Base-by-base conservation (phyloP, 768 basidiomycete genomes). In the Chalciporus piperatus region DNA sequence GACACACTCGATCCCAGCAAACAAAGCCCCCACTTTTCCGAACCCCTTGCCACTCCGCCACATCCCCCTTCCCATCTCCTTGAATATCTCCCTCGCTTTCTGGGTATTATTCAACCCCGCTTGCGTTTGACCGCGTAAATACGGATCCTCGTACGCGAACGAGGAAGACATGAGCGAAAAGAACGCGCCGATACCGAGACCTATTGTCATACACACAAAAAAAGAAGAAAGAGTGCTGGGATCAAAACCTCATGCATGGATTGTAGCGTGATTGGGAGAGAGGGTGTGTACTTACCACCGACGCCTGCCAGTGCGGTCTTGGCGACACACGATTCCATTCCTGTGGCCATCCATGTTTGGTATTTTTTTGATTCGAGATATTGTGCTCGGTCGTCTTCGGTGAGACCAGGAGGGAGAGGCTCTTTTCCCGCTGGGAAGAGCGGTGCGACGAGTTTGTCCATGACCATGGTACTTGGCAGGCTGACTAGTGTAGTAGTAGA, bases 111-210 rank as follows among this genome's bases (percentile, higher is more conserved):
- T 82, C 72, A 84, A 61, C 12, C 74, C 78, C 11, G 74, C 74
- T 58, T 80, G 77, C 10, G 77, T 75, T 60, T 82, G 79, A 43
- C 82, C 74, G 28, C 89, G 84, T 32, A 90, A 77, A 41, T 92
- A 73, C 11, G 95, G 94, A 67, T 98, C 95, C 68, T 98, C 96
- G 66, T 97, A 96, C 30, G 88, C 87, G 67, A 98, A 95, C 25
- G 93, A 92, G 17, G 93, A 77, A 30, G 90, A 92, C 96, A 98
- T 98, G 52, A 98, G 78, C 2, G 93, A 92, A 74, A 98, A 92
- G 77, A 98, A 94, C 28, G 87, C 94, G 52, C 96, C 96, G 39
- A 97, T 80, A 11, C 81, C 95, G 59, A 98, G 84, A 42, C 96
- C 95, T 97, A 56, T 22, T 37, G 16, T n/a, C 4, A 6, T 3